A percentile compares a stretch with the other conserved stretches of the same genome.
Evolutionary conservation across 805 yeast genomes (phyloP).

Genomic region (Candida ficus): DNA sequence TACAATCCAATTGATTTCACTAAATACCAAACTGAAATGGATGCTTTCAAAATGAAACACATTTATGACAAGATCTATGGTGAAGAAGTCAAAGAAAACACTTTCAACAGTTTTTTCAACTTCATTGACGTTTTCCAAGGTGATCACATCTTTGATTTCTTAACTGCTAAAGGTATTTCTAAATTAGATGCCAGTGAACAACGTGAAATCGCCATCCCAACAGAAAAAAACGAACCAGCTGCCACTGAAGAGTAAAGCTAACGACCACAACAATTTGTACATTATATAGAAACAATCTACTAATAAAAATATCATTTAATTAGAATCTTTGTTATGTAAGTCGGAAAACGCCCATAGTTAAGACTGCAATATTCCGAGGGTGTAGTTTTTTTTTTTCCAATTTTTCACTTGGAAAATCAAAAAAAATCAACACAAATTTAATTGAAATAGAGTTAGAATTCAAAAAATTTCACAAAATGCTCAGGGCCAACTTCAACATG

Average conservation of each 20-base stretch:
- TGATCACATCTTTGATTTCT: slow-evolving; percentile 40
- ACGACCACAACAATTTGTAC: background rate
- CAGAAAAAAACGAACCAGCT: slow-evolving; percentile 11
- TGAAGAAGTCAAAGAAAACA: slow-evolving; percentile 85
- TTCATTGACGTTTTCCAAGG: slow-evolving; percentile 81
- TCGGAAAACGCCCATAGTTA: background rate
- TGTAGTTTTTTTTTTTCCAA: background rate
- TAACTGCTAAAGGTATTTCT: slow-evolving; percentile 38
- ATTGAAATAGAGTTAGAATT: no score
- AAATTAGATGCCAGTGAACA: slow-evolving; percentile 13
- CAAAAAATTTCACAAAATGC: background rate
- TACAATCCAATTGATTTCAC: slow-evolving; percentile 70
- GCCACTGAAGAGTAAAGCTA: background rate
- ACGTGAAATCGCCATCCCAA: slow-evolving; percentile 21
- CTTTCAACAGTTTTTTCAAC: slow-evolving; percentile 84
- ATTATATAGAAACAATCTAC: background rate
- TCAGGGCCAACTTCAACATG: slow-evolving; percentile 1
- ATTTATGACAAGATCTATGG: slow-evolving; percentile 90
- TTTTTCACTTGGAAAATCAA: background rate
- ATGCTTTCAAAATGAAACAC: slow-evolving; percentile 77
- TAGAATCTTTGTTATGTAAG: background rate
- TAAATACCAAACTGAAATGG: slow-evolving; percentile 64
- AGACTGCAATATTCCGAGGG: slow-evolving; percentile 1
- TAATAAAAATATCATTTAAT: no score
- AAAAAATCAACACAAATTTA: no score